Base-by-base conservation (phyloP, 164 flowering plant species). In the Malania oleifera region DNA sequence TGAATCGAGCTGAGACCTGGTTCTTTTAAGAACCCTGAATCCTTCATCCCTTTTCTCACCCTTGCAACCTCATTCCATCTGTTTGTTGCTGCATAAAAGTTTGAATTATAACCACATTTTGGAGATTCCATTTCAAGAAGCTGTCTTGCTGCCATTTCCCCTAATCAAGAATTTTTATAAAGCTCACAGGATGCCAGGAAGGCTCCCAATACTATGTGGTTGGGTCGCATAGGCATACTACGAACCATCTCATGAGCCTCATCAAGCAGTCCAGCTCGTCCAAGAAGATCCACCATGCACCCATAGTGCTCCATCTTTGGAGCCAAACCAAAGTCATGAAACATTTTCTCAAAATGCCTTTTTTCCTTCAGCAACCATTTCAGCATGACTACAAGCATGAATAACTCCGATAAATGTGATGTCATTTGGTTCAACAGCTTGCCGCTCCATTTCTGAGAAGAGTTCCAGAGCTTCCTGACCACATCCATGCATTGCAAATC, bases 371-470 rank as follows among this genome's bases (percentile, higher is more conserved):
- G 54, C 55, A 26, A 81, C 78, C 73, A 79, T 54, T 41, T 84
- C 86, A 18, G 84, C 77, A 73, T 81, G 89, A 59, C 84, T 80
- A 43, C 84, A 81, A 54, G 82, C 89, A 66, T 78, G 76, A 18
- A 84, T 52, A 28, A 69, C 67, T 41, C 62, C 80, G 10, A 80
- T 67, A 24, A 73, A 77, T 35, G 86, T 81, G 12, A 80, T 66
- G 49, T 73, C 78, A 59, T 81, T 78, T n/a, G 86, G 84, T 37
- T 70, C 73, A 7, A 69, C 59, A 26, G 57, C 62, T 5, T 24
- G 37, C 52, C 34, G 60, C 64, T 72, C 64, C 81, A 84, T 71
- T 52, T 71, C 58, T 54, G 57, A 52, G 65, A 81, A 75, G 54
- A 84, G 76, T 39, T 74, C 52, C 61, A 84, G 39, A 15, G 80